Evolutionary conservation across 2,329 filamentous ascomycete genomes (phyloP).

Genomic region (Cercospora canescens): DNA sequence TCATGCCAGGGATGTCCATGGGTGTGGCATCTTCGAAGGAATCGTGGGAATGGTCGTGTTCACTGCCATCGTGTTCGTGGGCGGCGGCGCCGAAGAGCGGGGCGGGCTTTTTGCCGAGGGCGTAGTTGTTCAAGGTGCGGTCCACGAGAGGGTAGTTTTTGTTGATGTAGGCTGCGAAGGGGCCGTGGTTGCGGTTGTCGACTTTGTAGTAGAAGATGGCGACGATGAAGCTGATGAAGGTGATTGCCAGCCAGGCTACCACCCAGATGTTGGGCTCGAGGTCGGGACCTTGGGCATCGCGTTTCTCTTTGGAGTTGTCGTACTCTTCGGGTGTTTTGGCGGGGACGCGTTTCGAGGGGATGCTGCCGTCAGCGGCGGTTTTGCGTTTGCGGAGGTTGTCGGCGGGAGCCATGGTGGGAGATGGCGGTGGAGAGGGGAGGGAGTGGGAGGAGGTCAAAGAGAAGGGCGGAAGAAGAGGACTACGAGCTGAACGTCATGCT

Average conservation of each 20-base stretch:
- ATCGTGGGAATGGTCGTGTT: background rate
- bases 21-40: background rate
- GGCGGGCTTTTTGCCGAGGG: slow-evolving; percentile 1
- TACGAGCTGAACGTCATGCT: slow-evolving; percentile 7
- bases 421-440: background rate
- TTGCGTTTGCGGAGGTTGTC: slow-evolving; percentile 22
- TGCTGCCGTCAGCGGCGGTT: slow-evolving; percentile 9
- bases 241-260: slow-evolving; percentile 16
- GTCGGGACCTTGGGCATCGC: slow-evolving; percentile 7
- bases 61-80: background rate
- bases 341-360: slow-evolving; percentile 7
- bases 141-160: slow-evolving; percentile 22
- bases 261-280: slow-evolving; percentile 28
- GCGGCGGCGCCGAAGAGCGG: slow-evolving; percentile 19
- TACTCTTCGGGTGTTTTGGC: slow-evolving; percentile 14
- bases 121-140: slow-evolving; percentile 12
- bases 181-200: slow-evolving; percentile 24
- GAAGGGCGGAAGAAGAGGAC: background rate
- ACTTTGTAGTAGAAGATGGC: slow-evolving; percentile 26
- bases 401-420: slow-evolving; percentile 15
- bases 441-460: background rate
- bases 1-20: background rate
- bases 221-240: slow-evolving; percentile 17
- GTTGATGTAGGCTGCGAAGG: slow-evolving; percentile 25
- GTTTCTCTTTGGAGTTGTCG: slow-evolving; percentile 16